These are phyloP conservation scores for Ramaria rubella DNA, from an alignment of 768 basidiomycete species.

Conservation along the genomic window DNA sequence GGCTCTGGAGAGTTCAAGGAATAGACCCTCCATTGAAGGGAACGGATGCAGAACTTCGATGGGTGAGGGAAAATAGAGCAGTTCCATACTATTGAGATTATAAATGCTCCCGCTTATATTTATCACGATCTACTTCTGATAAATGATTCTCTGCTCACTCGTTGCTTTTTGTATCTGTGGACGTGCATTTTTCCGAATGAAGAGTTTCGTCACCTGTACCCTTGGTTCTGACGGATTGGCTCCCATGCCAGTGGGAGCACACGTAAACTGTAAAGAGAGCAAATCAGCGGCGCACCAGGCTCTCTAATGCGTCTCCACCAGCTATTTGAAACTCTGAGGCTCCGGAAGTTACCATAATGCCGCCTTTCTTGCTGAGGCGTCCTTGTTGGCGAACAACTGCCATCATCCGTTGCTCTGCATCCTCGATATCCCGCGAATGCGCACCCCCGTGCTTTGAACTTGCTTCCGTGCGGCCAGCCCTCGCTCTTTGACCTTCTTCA, in stretches of 20 bases:
- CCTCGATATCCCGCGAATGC: slow-evolving; percentile 36
- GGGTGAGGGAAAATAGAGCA: slow-evolving; percentile 1
- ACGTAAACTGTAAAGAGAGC: not conserved
- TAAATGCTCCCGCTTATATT: not conserved
- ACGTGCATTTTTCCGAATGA: too few relatives aligned
- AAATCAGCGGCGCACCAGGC: not conserved
- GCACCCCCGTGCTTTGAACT: slow-evolving; percentile 11
- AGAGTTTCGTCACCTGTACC: too few relatives aligned
- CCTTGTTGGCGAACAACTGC: slow-evolving; percentile 79
- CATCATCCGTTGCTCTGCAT: slow-evolving; percentile 80
- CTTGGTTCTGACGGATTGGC: too few relatives aligned
- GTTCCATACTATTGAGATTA: not conserved
- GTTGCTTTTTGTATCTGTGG: too few relatives aligned
- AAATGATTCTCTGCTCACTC: too few relatives aligned
- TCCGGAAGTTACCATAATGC: slow-evolving; percentile 58
- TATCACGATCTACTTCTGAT: too few relatives aligned
- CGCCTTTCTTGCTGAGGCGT: slow-evolving; percentile 70
- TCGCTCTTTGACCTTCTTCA: slow-evolving; percentile 10
- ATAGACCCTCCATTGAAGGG: not conserved
- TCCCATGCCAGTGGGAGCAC: not conserved
- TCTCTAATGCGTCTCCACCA: slow-evolving; percentile 15
- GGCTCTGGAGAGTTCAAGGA: slow-evolving; percentile 4
- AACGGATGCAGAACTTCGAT: not conserved
- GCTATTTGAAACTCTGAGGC: slow-evolving; percentile 69
- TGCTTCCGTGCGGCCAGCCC: slow-evolving; percentile 12